Evolutionary conservation across 495 filamentous ascomycete species (phyloP), one percentile per base, ranked within the genome.

Genomic region (Aspergillus indologenus): DNA sequence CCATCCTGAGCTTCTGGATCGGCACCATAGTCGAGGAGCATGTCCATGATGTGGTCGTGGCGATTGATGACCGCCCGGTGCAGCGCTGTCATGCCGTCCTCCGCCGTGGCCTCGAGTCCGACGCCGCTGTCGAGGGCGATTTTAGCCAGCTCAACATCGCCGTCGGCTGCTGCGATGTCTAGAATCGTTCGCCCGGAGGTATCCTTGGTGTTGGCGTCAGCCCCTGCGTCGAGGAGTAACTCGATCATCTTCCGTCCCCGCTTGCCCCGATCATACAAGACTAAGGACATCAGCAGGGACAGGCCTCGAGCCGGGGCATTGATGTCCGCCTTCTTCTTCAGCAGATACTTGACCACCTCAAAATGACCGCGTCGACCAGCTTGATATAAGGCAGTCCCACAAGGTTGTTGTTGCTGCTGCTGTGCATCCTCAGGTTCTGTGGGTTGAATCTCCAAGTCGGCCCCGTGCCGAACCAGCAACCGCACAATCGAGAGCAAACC

Each of bases 181-280:
- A 81, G 61, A 4, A 67, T 68, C 2, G 76, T 78, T 45, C 73
- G 68, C 26, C 70, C 68, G 1, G 58, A 24, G 5, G 46, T 48
- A 53, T 75, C 71, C 49, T 62, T 62, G 5, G 66, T 63, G 50
- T 79, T 69, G 44, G 71, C 58, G 50, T 79, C 65, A 2, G 78
- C 76, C 1, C 71, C 74, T 56, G 69, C 71, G 14, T 71, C 58
- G 7, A 81, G 57, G 6, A 77, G 59, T 19, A 71, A 21, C 34
- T 52, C 29, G 23, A 69, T 49, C 47, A 71, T 63, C 22, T 61
- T 54, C 45, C 61, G 26, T 1, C 60, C 60, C 11, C 50, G 54
- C 51, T 61, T 66, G 45, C 51, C 60, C 12, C 64, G 56, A 43
- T 66, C 66, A 54, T 57, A 59, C 23, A 65, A 54, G 4, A 66